phyloP scores from a whole-genome alignment of 176 grass and related monocot species.

The Bolboschoenus planiculmis region DNA sequence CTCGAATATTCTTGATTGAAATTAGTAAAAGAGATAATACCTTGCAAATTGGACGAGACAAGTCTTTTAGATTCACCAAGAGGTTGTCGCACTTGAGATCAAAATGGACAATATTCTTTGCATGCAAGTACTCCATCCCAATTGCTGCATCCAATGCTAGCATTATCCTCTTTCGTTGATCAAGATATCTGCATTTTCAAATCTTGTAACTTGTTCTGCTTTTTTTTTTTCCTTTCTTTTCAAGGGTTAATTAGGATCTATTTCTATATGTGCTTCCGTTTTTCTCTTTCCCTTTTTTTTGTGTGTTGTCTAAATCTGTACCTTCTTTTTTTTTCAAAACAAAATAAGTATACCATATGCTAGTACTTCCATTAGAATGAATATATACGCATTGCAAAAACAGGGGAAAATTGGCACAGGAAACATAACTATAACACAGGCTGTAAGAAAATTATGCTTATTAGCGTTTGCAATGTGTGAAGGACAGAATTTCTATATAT shows the following conservation, averaged over 20 bases:
- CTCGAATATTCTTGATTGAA: background rate
- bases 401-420: background rate
- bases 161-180: slow-evolving; percentile 56
- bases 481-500: background rate
- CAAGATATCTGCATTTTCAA: slow-evolving; percentile 38
- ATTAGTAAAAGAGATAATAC: slow-evolving; percentile 23
- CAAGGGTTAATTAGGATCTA: background rate
- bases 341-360: background rate
- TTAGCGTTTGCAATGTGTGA: background rate
- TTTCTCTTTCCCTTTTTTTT: background rate
- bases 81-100: slow-evolving; percentile 99
- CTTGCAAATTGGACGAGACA: slow-evolving; percentile 84
- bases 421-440: background rate
- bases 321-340: background rate
- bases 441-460: background rate
- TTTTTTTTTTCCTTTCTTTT: background rate
- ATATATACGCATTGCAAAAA: background rate
- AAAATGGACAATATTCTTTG: slow-evolving; percentile 83
- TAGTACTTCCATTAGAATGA: background rate
- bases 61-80: slow-evolving; percentile 87
- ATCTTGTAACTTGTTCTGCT: background rate
- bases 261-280: background rate
- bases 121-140: slow-evolving; percentile 95
- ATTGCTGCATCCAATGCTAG: slow-evolving; percentile 92
- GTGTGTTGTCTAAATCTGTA: background rate